Evolutionary conservation across 2,329 filamentous ascomycete species (phyloP).

Genomic region (Stagonosporopsis chrysanthemi): DNA sequence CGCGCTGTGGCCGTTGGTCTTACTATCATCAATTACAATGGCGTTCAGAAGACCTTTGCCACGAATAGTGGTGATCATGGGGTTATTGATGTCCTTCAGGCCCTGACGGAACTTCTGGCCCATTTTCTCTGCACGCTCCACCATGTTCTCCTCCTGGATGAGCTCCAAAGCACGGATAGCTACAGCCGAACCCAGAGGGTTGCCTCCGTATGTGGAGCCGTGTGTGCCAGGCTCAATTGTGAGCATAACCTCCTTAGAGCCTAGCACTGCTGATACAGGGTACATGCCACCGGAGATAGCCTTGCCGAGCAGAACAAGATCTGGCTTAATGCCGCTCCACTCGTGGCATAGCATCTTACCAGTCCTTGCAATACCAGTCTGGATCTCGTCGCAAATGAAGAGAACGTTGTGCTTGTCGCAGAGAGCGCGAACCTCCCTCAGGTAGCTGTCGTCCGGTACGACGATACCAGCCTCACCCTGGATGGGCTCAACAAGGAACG

Average conservation of each 20-base stretch:
- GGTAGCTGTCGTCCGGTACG: slow-evolving; percentile 89
- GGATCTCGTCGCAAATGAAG: slow-evolving; percentile 97
- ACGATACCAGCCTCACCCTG: slow-evolving; percentile 98
- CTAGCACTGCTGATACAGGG: slow-evolving; percentile 93
- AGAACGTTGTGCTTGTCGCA: slow-evolving; percentile 97
- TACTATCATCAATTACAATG: slow-evolving; percentile 90
- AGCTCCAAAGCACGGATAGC: slow-evolving; percentile 95
- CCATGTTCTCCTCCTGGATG: slow-evolving; percentile 88
- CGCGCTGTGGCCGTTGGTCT: slow-evolving; percentile 83
- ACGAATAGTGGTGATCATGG: slow-evolving; percentile 81
- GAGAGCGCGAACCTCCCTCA: slow-evolving; percentile 78
- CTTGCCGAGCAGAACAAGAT: slow-evolving; percentile 94
- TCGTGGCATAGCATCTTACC: slow-evolving; percentile 93
- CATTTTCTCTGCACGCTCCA: slow-evolving; percentile 79
- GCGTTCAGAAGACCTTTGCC: slow-evolving; percentile 96
- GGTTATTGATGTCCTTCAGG: slow-evolving; percentile 75
- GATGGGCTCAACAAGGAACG: slow-evolving; percentile 94
- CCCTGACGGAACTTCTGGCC: slow-evolving; percentile 85
- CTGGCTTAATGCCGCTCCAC: slow-evolving; percentile 94
- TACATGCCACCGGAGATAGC: slow-evolving; percentile 99
- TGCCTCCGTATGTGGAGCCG: slow-evolving; percentile 97
- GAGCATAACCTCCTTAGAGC: slow-evolving; percentile 90
- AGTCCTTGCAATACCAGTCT: slow-evolving; percentile 95
- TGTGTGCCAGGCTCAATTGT: slow-evolving; percentile 96
- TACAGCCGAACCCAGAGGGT: slow-evolving; percentile 92